These are phyloP conservation scores for Trypethelium eluteriae DNA, from an alignment of 495 filamentous ascomycete species.

Conservation along the genomic window DNA sequence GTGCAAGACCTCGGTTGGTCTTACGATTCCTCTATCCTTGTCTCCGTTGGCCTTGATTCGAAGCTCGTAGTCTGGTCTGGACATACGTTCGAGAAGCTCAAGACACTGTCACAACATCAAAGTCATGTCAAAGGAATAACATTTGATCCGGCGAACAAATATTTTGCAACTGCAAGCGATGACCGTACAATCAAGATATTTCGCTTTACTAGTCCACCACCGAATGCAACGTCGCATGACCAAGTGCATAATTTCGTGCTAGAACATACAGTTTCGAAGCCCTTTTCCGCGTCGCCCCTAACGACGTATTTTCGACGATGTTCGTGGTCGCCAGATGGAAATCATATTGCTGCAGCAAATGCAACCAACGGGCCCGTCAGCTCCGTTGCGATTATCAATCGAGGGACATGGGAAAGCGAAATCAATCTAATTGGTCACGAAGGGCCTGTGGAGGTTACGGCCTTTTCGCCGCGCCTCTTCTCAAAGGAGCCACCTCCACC, in stretches of 20 bases:
- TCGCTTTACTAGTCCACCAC: constrained; percentile 79
- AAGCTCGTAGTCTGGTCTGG: constrained; percentile 98
- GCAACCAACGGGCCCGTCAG: constrained; percentile 95
- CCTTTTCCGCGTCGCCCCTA: constrained; percentile 80
- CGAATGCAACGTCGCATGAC: constrained; percentile 90
- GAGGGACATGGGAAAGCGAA: constrained; percentile 87
- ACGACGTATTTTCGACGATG: constrained; percentile 96
- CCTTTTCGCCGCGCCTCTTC: constrained; percentile 90
- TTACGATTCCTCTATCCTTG: constrained; percentile 86
- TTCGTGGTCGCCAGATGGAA: constrained; percentile 94
- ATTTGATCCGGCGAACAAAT: constrained; percentile 98
- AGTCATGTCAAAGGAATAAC: constrained; percentile 98
- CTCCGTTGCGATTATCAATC: constrained; percentile 91
- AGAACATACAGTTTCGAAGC: constrained; percentile 74
- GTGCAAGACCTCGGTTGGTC: constrained; percentile 98
- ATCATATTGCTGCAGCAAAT: constrained; percentile 94
- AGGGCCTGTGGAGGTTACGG: constrained; percentile 91
- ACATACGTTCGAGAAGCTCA: constrained; percentile 94
- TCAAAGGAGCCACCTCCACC: constrained; percentile 51
- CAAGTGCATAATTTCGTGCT: constrained; percentile 91
- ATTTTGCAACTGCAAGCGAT: constrained; percentile 96
- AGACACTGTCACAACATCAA: constrained; percentile 80
- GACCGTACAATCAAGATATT: constrained; percentile 96
- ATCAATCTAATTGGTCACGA: constrained; percentile 97
- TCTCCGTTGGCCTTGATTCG: constrained; percentile 93